phyloP scores from a whole-genome alignment of 108 stramenopile species.

The Mayamaea pseudoterrestris region DNA sequence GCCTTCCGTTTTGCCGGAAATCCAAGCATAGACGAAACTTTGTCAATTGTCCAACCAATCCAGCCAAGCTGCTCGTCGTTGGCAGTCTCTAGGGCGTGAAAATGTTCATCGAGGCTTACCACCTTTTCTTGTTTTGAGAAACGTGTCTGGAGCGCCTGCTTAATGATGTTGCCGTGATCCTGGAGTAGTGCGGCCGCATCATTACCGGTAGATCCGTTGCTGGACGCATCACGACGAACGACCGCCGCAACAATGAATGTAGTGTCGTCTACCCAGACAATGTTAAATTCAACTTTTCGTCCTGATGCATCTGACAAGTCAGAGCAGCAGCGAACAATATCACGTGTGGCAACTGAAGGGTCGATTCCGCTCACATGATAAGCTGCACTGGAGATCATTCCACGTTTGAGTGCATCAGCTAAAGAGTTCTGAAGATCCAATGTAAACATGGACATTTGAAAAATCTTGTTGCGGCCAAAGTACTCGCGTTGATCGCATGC shows the following conservation, averaged over 20 bases:
- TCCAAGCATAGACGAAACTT: too few species aligned
- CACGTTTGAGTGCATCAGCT: constrained; percentile 41
- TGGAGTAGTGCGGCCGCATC: constrained; percentile 2
- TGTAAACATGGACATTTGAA: constrained; percentile 50
- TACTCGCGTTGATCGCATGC: constrained; percentile 10
- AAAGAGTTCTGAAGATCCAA: constrained; percentile 55
- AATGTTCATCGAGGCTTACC: constrained; percentile 1
- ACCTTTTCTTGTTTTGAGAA: not conserved
- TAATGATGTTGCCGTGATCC: constrained; percentile 21
- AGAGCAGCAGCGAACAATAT: constrained; percentile 42
- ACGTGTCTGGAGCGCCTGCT: constrained; percentile 8
- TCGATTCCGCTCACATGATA: constrained; percentile 52
- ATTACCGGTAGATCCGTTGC: not conserved
- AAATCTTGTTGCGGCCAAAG: constrained; percentile 56
- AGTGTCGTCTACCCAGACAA: constrained; percentile 66
- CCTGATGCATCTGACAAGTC: constrained; percentile 21
- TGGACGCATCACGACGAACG: constrained; percentile 4
- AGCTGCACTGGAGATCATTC: constrained; percentile 34
- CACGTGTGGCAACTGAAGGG: constrained; percentile 48
- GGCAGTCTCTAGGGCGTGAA: not conserved
- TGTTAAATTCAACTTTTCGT: constrained; percentile 51
- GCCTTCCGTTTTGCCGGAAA: too few species aligned
- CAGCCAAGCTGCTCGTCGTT: too few species aligned
- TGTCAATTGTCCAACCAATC: too few species aligned
- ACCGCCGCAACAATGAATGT: constrained; percentile 56